A percentile compares a stretch with the other conserved stretches of the same genome.
These are phyloP conservation scores for Tulasnella sp. DNA, from an alignment of 768 basidiomycete genomes.

Conservation along the genomic window DNA sequence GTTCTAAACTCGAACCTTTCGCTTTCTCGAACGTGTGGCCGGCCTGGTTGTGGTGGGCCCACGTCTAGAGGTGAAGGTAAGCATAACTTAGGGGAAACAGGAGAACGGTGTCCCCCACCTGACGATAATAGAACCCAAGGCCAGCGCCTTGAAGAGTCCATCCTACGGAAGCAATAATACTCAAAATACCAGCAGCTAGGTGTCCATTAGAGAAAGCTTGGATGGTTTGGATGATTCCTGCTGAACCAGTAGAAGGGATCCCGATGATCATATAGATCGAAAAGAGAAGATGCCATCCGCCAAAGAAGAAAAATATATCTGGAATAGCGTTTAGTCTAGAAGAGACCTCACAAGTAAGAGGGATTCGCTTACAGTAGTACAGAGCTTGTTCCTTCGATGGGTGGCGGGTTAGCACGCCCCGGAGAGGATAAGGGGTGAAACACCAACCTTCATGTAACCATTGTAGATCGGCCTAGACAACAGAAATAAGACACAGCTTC, in stretches of 20 bases:
- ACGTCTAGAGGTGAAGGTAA: constrained; percentile 57
- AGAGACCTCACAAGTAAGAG: background rate
- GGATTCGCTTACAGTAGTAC: constrained; percentile 75
- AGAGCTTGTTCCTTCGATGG: constrained; percentile 78
- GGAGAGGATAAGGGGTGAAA: background rate
- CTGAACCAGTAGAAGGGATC: constrained; percentile 88
- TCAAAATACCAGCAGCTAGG: constrained; percentile 80
- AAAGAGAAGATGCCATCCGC: constrained; percentile 92
- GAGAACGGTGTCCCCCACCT: constrained; percentile 50
- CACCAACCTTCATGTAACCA: constrained; percentile 88
- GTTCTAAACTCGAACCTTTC: constrained; percentile 51
- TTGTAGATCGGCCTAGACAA: constrained; percentile 86
- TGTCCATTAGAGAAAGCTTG: constrained; percentile 70
- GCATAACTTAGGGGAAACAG: background rate
- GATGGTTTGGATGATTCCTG: constrained; percentile 92
- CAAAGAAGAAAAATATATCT: constrained; percentile 98
- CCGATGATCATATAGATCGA: constrained; percentile 95
- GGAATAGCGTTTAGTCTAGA: constrained; percentile 20
- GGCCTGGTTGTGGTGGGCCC: constrained; percentile 74
- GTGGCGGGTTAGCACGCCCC: background rate
- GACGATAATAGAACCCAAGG: constrained; percentile 76
- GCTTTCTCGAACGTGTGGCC: constrained; percentile 80
- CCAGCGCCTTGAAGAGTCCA: constrained; percentile 88
- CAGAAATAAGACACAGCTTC: background rate
- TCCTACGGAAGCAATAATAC: constrained; percentile 77